phyloP scores from a whole-genome alignment of 1,284 basidiomycete genomes.

The Cryptococcus jaspeensis region DNA sequence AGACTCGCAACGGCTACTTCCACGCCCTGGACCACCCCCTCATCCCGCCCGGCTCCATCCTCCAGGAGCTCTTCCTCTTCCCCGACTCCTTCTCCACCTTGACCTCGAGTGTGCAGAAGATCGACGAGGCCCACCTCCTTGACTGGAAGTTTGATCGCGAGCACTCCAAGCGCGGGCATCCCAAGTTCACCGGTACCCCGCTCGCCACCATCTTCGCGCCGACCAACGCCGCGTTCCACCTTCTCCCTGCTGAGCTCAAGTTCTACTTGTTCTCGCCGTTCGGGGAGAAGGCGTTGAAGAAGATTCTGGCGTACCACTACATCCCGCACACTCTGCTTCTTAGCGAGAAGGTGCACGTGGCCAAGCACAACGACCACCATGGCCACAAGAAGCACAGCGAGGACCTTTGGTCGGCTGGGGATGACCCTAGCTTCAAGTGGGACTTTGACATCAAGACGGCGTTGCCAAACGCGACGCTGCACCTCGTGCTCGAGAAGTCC shows the following conservation, averaged over 20 bases:
- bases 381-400: constrained; percentile 4
- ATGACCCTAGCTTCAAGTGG: constrained; percentile 54
- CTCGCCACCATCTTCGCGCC: constrained; percentile 67
- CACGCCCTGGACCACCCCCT: constrained; percentile 64
- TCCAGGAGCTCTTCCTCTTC: constrained; percentile 61
- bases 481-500: constrained; percentile 58
- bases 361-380: constrained; percentile 19
- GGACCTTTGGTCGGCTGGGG: constrained; percentile 17
- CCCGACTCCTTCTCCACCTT: constrained; percentile 60
- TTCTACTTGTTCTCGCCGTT: constrained; percentile 68
- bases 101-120: constrained; percentile 62
- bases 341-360: constrained; percentile 56
- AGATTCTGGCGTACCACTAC: constrained; percentile 67
- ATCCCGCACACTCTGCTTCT: constrained; percentile 61
- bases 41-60: constrained; percentile 62
- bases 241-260: constrained; percentile 60
- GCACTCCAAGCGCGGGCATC: constrained; percentile 48
- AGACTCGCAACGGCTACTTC: constrained; percentile 64
- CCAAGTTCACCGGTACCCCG: constrained; percentile 55
- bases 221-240: constrained; percentile 62
- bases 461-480: constrained; percentile 56
- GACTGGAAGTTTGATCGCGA: constrained; percentile 52
- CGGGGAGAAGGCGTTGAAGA: constrained; percentile 60
- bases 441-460: constrained; percentile 58
- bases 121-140: constrained; percentile 53